Base-by-base conservation (phyloP, 805 yeast species). In the Priceomyces fermenticarens region DNA sequence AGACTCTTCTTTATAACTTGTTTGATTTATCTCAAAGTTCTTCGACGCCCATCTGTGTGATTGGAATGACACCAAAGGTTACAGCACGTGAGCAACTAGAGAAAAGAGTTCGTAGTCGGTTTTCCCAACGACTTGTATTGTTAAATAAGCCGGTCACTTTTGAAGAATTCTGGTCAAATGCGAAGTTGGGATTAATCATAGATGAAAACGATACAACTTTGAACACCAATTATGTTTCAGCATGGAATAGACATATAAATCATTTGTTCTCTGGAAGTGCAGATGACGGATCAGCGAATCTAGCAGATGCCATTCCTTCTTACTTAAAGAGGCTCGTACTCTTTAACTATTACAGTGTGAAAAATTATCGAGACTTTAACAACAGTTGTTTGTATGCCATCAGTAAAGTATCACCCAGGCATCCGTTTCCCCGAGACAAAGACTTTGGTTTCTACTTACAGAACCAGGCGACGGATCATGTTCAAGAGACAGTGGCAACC, bases 81-180 rank as follows among this genome's bases (percentile, higher is more conserved):
- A 87, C 86, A 4, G 75, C 88, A 0, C 71, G 90, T 37, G 97
- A 91, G 51, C 71, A 80, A 51, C 67, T 93, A 35, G 99, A 93
- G 55, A 93, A 91, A 55, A 74, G 99, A 53, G 98, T 93, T 0
- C 76, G 88, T 49, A 83, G 95, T 42, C 68, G 99, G 48, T 93
- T 90, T 58, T 82, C 93, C 12, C 97, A 91, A 55, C 67, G 95
- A 37, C 62, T 85, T 2, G 72, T 89, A 16, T 73, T 74, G 12
- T 67, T 88, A 29, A 76, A 77, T 17, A 80, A 80, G 37, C 70
- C 82, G 0, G 48, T 51, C 1, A 58, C 66, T 2, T 51, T 79
- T 2, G 78, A 73, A 1, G 74, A 68, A 10, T 86, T 83, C 49
- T 65, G 77, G 60, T 53, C 58, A 1, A 65, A 78, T 13, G 78